Base-by-base conservation (phyloP, 2,329 filamentous ascomycete genomes). In the Clonostachys byssicola region DNA sequence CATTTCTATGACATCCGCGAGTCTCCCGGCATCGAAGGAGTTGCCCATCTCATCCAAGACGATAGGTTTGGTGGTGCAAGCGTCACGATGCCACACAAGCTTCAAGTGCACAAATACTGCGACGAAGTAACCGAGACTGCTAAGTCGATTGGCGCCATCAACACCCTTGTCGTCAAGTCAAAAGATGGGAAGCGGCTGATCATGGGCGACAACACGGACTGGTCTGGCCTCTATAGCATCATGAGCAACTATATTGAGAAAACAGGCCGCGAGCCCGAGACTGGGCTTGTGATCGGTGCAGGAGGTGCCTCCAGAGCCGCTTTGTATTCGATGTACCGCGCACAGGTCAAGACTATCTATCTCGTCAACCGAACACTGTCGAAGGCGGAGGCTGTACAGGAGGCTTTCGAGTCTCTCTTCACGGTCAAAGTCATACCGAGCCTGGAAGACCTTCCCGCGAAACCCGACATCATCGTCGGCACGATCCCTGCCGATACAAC, bases 51-150 rank as follows among this genome's bases (percentile, higher is more conserved):
- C 35, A 46, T 46, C 12, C n/a, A 23, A 12, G 18, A 13, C 10
- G 44, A 40, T 6, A 40, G 17, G n/a, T 46, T 46, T 33, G 44
- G 44, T 6, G 44, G 44, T 23, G 44, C 44, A 33, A 46, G 44
- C 36, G 20, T 46, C 16, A 46, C 44, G 16, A 46, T 46, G 44
- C 44, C 44, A 13, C 44, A 46, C 35, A 46, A 46, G 44, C 36
- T 46, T 13, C 44, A 46, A 18, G 44, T 35, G 12, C 17, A 46
- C n/a, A 46, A 40, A 33, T 46, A 39, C 35, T 46, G 44, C 44
- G 12, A 46, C 20, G 16, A 40, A n/a, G 18, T 40, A 38, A 40
- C 44, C 17, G 20, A 40, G 36, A 40, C 34, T 3, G 44, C 34
- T 10, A 40, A 23, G 35, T 13, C 17, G 7, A 46, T 46, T 33